Conservation (phyloP, 140 eudicot genomes). For the Ambrosia hybrid region DNA sequence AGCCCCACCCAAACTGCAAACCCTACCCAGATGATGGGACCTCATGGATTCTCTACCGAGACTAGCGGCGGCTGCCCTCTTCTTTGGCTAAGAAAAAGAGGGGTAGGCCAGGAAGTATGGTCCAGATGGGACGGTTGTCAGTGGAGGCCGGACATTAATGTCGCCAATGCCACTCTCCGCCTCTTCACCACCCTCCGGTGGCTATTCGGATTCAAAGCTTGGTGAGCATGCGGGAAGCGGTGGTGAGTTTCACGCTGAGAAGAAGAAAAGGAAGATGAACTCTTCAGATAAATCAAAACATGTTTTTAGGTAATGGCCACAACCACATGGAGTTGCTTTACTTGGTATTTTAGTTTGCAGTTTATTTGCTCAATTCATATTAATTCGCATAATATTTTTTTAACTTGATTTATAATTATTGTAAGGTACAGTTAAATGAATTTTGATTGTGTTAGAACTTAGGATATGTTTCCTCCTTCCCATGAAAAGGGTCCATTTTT, state of each 20-base stretch:
- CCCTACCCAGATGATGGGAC: constrained; percentile 18
- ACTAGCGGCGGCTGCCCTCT: constrained; percentile 22
- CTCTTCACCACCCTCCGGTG: constrained; percentile 48
- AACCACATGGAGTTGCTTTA: not conserved
- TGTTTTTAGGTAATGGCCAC: constrained; percentile 3
- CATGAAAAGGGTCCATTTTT: not conserved
- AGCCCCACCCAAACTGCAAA: constrained; percentile 25
- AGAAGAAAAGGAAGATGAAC: not conserved
- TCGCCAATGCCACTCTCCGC: constrained; percentile 49
- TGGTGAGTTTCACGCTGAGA: constrained; percentile 42
- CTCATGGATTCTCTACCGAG: constrained; percentile 25
- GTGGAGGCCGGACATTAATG: constrained; percentile 23
- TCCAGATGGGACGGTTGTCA: constrained; percentile 45
- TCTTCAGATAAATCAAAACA: not conserved
- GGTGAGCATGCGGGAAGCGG: constrained; percentile 41
- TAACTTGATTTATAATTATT: not conserved
- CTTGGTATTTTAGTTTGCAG: not conserved
- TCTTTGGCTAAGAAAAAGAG: constrained; percentile 66
- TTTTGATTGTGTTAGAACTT: not conserved
- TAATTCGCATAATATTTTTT: not conserved
- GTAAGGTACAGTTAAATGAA: not conserved
- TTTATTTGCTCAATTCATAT: not conserved
- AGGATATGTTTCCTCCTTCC: not conserved
- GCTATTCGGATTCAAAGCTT: constrained; percentile 31
- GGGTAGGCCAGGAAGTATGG: constrained; percentile 83